These are phyloP conservation scores for Zanthoxylum bungeanum DNA, from an alignment of 345 rosid species.

Conservation along the genomic window DNA sequence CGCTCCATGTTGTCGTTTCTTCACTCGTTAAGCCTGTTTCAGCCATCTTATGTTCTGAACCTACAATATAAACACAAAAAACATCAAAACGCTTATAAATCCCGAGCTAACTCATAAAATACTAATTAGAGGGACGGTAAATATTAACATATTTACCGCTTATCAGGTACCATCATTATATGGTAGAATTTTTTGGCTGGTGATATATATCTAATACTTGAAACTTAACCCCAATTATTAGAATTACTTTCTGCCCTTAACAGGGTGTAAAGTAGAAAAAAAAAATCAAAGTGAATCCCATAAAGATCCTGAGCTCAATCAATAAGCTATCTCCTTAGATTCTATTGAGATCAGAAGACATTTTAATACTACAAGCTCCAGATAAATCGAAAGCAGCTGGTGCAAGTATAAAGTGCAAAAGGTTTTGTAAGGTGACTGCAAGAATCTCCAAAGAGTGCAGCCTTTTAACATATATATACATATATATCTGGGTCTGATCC, in stretches of 20 bases:
- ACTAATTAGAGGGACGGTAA: too few species aligned
- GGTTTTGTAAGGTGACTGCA: not conserved
- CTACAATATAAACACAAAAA: too few species aligned
- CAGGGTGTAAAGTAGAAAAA: not conserved
- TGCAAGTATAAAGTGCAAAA: not conserved
- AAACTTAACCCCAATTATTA: not conserved
- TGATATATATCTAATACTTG: not conserved
- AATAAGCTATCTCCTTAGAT: not conserved
- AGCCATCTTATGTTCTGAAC: too few species aligned
- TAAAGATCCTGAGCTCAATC: not conserved
- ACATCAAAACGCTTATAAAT: too few species aligned
- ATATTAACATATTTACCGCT: too few species aligned
- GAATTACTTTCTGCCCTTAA: not conserved
- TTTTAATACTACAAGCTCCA: not conserved
- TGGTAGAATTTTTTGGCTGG: too few species aligned
- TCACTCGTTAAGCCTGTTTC: too few species aligned
- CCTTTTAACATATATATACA: slow-evolving; percentile 9
- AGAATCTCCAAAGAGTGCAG: slow-evolving; percentile 21
- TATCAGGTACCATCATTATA: too few species aligned
- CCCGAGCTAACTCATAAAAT: too few species aligned
- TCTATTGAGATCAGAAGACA: not conserved
- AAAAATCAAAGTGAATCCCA: not conserved
- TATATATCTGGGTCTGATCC: slow-evolving; percentile 17
- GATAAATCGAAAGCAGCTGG: not conserved
- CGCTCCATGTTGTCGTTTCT: too few species aligned